Percentiles rank a stretch among this genome's conserved stretches.
These are phyloP conservation scores for Trichocomaceae sp. DNA, from an alignment of 2,329 filamentous ascomycete species.

Conservation along the genomic window DNA sequence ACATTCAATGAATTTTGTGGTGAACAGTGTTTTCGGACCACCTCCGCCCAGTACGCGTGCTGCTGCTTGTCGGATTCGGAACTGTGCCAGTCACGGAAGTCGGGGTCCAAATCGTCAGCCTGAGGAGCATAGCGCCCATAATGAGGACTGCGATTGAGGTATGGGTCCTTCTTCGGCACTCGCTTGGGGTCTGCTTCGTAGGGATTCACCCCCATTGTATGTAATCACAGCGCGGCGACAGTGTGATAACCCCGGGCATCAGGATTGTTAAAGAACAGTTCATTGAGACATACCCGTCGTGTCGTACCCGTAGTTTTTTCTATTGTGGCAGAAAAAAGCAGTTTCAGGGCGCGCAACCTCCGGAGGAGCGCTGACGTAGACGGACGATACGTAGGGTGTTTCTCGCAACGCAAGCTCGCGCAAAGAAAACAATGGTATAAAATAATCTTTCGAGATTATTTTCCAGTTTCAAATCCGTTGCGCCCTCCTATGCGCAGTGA, in stretches of 20 bases:
- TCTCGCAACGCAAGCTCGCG: not conserved
- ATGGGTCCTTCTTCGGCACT: conserved; percentile 30
- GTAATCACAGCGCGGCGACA: conserved; percentile 1
- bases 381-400: not conserved
- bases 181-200: conserved; percentile 30
- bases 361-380: not conserved
- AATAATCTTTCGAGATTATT: not conserved
- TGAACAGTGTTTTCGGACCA: conserved; percentile 27
- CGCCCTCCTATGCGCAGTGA: not conserved
- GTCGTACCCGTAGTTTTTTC: not conserved
- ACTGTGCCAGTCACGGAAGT: conserved; percentile 27
- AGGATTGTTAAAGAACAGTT: not conserved
- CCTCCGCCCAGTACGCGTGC: conserved; percentile 29
- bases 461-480: not conserved
- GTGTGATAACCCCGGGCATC: conserved; percentile 3
- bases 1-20: conserved; percentile 28
- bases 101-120: conserved; percentile 31
- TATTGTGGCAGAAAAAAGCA: not conserved
- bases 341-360: not conserved
- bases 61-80: conserved; percentile 20
- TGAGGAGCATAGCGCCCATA: conserved; percentile 31
- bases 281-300: not conserved
- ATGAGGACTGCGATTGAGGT: conserved; percentile 25
- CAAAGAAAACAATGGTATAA: not conserved
- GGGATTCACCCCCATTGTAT: conserved; percentile 20